Base-by-base conservation (phyloP, 495 filamentous ascomycete genomes). In the Geoglossum glabrum region DNA sequence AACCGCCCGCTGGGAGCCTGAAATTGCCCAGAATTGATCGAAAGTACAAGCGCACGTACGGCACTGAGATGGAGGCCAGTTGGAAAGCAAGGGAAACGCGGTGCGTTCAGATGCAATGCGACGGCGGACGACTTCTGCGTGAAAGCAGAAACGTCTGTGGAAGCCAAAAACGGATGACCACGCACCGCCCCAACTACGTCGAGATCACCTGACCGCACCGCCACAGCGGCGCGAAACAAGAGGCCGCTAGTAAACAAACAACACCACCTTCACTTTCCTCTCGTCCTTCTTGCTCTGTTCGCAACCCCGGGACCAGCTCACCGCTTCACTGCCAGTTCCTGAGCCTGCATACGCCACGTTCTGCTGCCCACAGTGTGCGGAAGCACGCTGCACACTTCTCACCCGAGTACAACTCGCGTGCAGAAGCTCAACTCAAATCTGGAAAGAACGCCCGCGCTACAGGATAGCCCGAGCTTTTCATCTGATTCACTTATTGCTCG, bases 131-230 rank as follows among this genome's bases (percentile, higher is more conserved):
- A 52, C 49, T 50, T 50, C 28, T 52, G 2, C 49, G 49, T 52
- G 49, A 27, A 52, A 52, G 49, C 49, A 52, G 49, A 52, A 52
- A 52, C 49, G 49, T 30, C 49, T 31, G 28, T 52, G 21, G 49
- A 52, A 52, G 49, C 49, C 49, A 27, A 52, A 52, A 52, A 52
- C 23, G 25, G 49, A 31, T 27, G 23, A 31, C 23, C 49, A 27
- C 49, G 49, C 49, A 52, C 49, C 49, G 49, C 49, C 49, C 30
- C 49, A 52, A 21, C 21, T 25, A 8, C 1, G 46, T 56, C 8
- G 5, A 6, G 10, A 31, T 56, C 40, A 56, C 54, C 21, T 56
- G 40, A 56, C 17, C 31, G 27, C 26, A 33, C 54, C 31, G 54
- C 54, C 54, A 56, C 54, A 38, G 10, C 23, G 13, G 23, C 25